Evolutionary conservation across 768 basidiomycete species (phyloP), one percentile per base, ranked within the genome.

Genomic region (Boletus tomentosulus): DNA sequence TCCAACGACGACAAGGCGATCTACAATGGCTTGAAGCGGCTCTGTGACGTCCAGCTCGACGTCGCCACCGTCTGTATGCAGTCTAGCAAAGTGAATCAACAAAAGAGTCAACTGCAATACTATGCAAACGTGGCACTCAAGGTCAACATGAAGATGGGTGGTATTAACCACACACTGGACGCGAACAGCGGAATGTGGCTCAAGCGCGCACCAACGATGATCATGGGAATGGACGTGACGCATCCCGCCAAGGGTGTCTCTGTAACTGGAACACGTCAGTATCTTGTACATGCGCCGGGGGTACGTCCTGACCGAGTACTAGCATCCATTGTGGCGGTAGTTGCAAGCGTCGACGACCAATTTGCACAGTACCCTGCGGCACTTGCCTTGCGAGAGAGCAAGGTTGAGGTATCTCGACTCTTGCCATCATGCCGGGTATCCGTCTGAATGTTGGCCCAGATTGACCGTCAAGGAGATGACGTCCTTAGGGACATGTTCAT

Each of bases 61-160:
- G 69, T 74, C 3, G 60, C 82, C 9, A 87, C 84, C 3, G 82
- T 91, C 3, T 92, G 89, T 56, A 86, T 87, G 30, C 88, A 88
- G 51, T 72, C 82, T 0, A 63, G 66, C 24, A 92, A 89, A 65
- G 80, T 92, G 59, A 75, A 78, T 37, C 44, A 38, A 13, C 1
- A 6, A 46, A 85, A 81, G 62, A 80, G 84, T 53, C 81, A 70
- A 60, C 38, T 57, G 46, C 80, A 81, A 48, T 81, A 82, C 57
- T 77, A 72, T 57, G 81, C 80, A 13, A 81, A 80, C 54, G 77
- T 82, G 39, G 78, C 79, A 1, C 65, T 82, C 37, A 83, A 83
- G 66, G 66, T 79, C 31, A 82, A 82, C 61, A 78, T 78, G 71
- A 82, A 82, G 68, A 58, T 80, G 45, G 81, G 81, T 4, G 80